These are phyloP conservation scores for Aspergillus homomorphus DNA, from an alignment of 495 filamentous ascomycete species.

Conservation along the genomic window DNA sequence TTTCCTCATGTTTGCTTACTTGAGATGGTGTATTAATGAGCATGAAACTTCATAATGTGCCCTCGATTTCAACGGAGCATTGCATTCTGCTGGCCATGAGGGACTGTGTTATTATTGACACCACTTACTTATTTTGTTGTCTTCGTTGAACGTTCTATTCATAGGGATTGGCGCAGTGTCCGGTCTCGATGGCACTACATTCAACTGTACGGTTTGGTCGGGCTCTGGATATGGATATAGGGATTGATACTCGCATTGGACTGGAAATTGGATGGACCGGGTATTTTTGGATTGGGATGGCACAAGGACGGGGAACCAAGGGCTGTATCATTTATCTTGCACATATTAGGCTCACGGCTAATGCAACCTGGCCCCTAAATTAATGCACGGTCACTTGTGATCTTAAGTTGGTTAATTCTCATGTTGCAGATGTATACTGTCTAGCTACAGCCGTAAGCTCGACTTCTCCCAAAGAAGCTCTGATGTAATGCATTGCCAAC, in stretches of 20 bases:
- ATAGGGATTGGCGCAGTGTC: not conserved
- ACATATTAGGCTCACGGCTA: not conserved
- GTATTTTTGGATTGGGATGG: constrained; percentile 1
- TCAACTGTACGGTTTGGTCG: constrained; percentile 1
- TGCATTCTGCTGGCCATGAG: not conserved
- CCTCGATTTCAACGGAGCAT: not conserved
- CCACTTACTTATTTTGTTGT: not conserved
- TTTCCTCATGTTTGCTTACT: constrained; percentile 11
- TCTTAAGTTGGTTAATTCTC: not conserved
- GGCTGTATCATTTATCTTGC: constrained; percentile 4
- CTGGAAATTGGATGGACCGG: not conserved
- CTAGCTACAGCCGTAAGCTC: not conserved
- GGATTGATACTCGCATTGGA: not conserved
- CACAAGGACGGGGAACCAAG: constrained; percentile 5
- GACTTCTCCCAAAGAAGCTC: not conserved
- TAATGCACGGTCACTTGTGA: constrained; percentile 1
- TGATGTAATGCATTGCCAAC: constrained; percentile 10
- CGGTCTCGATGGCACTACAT: not conserved
- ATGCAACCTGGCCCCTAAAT: not conserved
- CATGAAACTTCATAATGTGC: too few species aligned
- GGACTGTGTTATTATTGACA: not conserved
- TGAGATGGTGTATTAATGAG: constrained; percentile 12
- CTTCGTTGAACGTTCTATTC: not conserved
- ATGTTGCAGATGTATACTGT: not conserved
- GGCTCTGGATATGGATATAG: constrained; percentile 2